Conservation (phyloP, 768 basidiomycete genomes). For the Boletales sp. region DNA sequence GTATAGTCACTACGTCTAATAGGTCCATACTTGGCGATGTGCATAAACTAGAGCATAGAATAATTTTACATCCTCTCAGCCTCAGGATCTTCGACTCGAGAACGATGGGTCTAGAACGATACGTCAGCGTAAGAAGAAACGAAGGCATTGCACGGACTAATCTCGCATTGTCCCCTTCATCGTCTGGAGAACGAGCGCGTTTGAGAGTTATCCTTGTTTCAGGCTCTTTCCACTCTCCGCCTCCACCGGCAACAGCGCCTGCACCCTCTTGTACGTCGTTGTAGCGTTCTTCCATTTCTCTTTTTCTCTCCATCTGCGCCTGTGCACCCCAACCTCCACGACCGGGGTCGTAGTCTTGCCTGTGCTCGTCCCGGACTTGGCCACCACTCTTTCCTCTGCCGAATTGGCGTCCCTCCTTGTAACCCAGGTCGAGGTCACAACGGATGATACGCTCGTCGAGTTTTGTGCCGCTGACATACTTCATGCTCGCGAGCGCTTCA, state of each 20-base stretch:
- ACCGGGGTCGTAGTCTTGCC: constrained; percentile 95
- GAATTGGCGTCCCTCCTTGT: constrained; percentile 95
- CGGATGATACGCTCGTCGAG: constrained; percentile 98
- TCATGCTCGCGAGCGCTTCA: constrained; percentile 89
- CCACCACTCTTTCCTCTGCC: constrained; percentile 97
- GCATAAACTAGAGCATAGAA: constrained; percentile 25
- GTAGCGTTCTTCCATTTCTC: constrained; percentile 85
- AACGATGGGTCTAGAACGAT: constrained; percentile 48
- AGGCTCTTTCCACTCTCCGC: constrained; percentile 79
- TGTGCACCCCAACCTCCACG: constrained; percentile 94
- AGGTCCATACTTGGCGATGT: constrained; percentile 9
- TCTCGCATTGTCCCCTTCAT: constrained; percentile 61
- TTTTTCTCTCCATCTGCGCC: constrained; percentile 73
- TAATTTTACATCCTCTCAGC: constrained; percentile 62
- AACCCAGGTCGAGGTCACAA: constrained; percentile 95
- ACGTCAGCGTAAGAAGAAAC: constrained; percentile 4
- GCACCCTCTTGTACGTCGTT: constrained; percentile 76
- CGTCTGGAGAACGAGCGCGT: constrained; percentile 73
- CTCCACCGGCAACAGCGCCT: constrained; percentile 78
- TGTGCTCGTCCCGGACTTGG: constrained; percentile 93
- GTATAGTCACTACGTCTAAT: constrained; percentile 13
- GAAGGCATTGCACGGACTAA: constrained; percentile 39
- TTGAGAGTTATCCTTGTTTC: constrained; percentile 53
- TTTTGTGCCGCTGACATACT: constrained; percentile 96
- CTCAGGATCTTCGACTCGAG: constrained; percentile 61